These are phyloP conservation scores for Fusarium concolor DNA, from an alignment of 2,329 filamentous ascomycete species.

Conservation along the genomic window DNA sequence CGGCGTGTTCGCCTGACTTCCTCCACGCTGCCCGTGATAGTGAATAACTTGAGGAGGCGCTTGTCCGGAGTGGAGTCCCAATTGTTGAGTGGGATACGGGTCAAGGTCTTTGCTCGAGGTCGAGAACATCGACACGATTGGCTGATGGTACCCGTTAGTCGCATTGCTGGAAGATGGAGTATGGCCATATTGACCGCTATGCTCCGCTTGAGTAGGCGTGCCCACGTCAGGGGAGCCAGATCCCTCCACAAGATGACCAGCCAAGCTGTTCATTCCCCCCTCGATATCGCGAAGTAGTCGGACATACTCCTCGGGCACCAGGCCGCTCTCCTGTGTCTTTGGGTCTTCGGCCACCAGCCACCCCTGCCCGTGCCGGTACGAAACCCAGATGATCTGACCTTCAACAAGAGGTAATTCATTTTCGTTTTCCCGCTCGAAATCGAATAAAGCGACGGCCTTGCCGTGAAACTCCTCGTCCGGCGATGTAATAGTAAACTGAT, in stretches of 20 bases:
- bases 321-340: slow-evolving; percentile 90
- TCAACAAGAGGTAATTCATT: slow-evolving; percentile 94
- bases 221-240: slow-evolving; percentile 65
- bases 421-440: slow-evolving; percentile 94
- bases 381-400: slow-evolving; percentile 96
- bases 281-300: slow-evolving; percentile 92
- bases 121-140: slow-evolving; percentile 75
- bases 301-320: slow-evolving; percentile 97
- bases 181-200: slow-evolving; percentile 59
- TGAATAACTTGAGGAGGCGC: slow-evolving; percentile 74
- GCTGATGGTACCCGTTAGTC: slow-evolving; percentile 75
- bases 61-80: slow-evolving; percentile 72
- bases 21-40: slow-evolving; percentile 75
- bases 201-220: slow-evolving; percentile 72
- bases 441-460: slow-evolving; percentile 93
- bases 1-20: slow-evolving; percentile 74
- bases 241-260: slow-evolving; percentile 68
- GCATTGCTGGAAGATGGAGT: slow-evolving; percentile 58
- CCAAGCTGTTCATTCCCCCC: slow-evolving; percentile 82
- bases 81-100: slow-evolving; percentile 73
- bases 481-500: slow-evolving; percentile 93
- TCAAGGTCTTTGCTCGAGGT: slow-evolving; percentile 77
- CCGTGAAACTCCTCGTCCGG: slow-evolving; percentile 98
- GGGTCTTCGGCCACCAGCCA: slow-evolving; percentile 98
- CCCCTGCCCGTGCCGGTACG: slow-evolving; percentile 94